Base-by-base conservation (phyloP, 306 rosid genomes). In the Medicago arabica region DNA sequence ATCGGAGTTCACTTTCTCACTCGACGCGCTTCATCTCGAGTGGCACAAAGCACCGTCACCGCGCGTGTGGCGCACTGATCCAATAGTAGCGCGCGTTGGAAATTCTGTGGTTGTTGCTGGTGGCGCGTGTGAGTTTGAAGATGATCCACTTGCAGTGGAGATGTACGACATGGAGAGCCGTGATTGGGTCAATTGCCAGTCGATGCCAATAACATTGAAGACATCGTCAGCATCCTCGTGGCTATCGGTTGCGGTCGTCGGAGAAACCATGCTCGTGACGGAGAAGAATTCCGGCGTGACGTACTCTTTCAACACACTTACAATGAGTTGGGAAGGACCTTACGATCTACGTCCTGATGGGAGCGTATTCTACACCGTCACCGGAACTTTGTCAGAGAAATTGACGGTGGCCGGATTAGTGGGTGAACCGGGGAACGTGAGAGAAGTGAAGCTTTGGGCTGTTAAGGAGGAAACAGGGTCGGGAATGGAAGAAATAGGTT, bases 61-160 rank as follows among this genome's bases (percentile, higher is more conserved):
- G 14, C 70, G 66, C 49, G 83, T 85, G 14, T 91, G 91, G 87
- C 85, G 96, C 2, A 71, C 66, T 0, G 92, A 93, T 17, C 97
- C 98, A 1, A 71, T 88, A 12, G 88, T 93, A 0, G 96, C 96
- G 0, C 16, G 41, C 2, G 85, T 91, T 13, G 91, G 88, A 0
- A 43, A 14, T 3, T 39, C 12, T 1, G 8, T 87, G 8, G 80
- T 93, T 1, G 65, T 93, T 0, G 87, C 89, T 0, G 93, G 92
- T 0, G 96, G 98, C 79, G 77, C 81, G 69, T 88, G 87, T 15
- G 91, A 81, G 0, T 88, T 77, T 74, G 86, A 83, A 63, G 92
- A 89, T 43, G 91, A 89, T 5, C 93, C 90, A 0, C 86, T 88
- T 2, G 89, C 93, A 18, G 86, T 91, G 18, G 96, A 93, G 73